Base-by-base conservation (phyloP, 345 rosid genomes). In the Citrus reticulata region DNA sequence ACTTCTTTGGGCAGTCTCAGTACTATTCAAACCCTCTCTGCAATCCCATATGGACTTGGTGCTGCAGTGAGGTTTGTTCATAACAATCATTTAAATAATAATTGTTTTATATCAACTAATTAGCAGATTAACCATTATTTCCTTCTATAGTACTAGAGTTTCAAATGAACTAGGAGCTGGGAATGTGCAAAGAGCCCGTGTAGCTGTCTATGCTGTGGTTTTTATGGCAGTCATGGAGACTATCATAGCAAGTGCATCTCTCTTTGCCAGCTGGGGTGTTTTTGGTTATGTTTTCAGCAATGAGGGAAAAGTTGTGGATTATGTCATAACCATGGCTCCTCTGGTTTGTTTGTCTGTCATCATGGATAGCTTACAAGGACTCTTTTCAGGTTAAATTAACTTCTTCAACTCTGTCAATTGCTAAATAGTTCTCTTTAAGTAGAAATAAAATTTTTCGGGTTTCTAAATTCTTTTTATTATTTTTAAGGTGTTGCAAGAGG, bases 221-320 rank as follows among this genome's bases (percentile, higher is more conserved):
- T 62, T 78, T 16, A 57, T 95, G 25, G 69, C 88, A 37, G 70
- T 83, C 4, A 14, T 77, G 29, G 91, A 89, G 73, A 32, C 90
- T 11, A 4, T 79, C 34, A 19, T 88, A 1, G 81, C 86, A 66
- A 85, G 94, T 70, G 76, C 81, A 27, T 69, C 81, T 40, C 84
- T 93, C 9, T 82, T 88, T 59, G 81, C 86, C 9, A 72, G 78
- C 63, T 79, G 92, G 35, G 80, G 73, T 60, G 77, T 83, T 61
- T 93, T 92, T 16, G 98, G 98, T 11, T 83, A 91, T 76, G n/a
- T 82, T 40, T 95, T 87, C 83, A 95, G 95, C 89, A 90, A 83
- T 68, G 92, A 90, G 30, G 80, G 84, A 81, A 92, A 87, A 84
- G 95, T 94, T 17, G 86, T 93, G 9, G 85, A 85, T 51, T 87